Evolutionary conservation across 495 filamentous ascomycete species (phyloP), one percentile per base, ranked within the genome.

Genomic region (Parathielavia appendiculata): DNA sequence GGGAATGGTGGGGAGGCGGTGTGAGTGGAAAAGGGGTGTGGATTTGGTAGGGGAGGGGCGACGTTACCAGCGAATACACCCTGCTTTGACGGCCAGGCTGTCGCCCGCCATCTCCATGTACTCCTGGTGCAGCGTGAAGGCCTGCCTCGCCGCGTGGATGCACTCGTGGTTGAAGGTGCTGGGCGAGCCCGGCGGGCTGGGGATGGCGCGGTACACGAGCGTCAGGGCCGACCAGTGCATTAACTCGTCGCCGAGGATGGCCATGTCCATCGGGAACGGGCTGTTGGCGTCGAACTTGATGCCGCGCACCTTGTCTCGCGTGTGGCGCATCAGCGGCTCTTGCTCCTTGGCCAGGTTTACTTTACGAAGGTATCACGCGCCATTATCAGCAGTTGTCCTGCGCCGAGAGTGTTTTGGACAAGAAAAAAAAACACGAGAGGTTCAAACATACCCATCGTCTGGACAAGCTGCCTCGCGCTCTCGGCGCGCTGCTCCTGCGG

Each of bases 11-110:
- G 13, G 32, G 23, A 6, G 3, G 16, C n/a, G 10, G n/a, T n/a
- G n/a, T n/a, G n/a, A n/a, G n/a, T n/a, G 8, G 19, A 10, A 4
- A 2, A 38, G 17, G 5, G 13, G 30, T 3, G 43, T 32, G 30
- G 4, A 38, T 13, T 39, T 2, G 5, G 12, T 26, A 34, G 19
- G 13, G 17, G 13, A 38, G 16, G 50, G 13, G 14, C 0, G 2
- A 46, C 75, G 66, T n/a, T 70, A 86, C 85, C 84, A 87, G 52
- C 85, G 82, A 46, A 86, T 76, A 64, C 85, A 87, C 13, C 81
- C 80, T 34, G 76, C 75, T 60, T 78, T 78, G 19, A 80, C 57
- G 13, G 73, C 66, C 39, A 60, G 64, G 57, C 67, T 78, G 7
- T 65, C 73, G 36, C 76, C 73, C 43, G 79, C 77, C 56, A 84